phyloP scores from a whole-genome alignment of 2,329 filamentous ascomycete species.

The Grosmannia clavigera region DNA sequence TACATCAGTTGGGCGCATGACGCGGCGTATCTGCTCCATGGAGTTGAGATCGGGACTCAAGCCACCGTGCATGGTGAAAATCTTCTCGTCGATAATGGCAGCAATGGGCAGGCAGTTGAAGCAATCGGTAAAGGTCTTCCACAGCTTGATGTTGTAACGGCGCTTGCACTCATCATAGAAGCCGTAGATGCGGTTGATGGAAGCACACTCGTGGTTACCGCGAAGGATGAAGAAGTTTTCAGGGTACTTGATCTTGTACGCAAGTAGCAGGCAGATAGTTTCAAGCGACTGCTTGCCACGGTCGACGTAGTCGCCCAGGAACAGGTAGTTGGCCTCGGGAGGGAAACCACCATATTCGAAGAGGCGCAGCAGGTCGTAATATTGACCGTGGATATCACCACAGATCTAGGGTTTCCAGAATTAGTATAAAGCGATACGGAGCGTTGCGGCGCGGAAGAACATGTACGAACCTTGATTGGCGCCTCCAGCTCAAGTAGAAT shows the following conservation, averaged over 20 bases:
- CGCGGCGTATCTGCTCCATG: conserved; percentile 98
- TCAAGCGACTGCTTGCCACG: conserved; percentile 98
- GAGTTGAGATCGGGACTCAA: conserved; percentile 95
- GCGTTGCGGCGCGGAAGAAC: not conserved
- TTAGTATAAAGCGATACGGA: not conserved
- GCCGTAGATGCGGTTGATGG: conserved; percentile 97
- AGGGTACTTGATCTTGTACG: conserved; percentile 99
- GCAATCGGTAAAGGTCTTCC: conserved; percentile 99
- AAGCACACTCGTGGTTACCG: conserved; percentile 97
- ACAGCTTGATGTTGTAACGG: conserved; percentile 97
- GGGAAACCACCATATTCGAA: conserved; percentile 99
- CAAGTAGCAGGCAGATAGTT: conserved; percentile 91
- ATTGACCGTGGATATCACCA: conserved; percentile 98
- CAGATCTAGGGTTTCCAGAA: conserved; percentile 58
- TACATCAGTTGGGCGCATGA: conserved; percentile 98
- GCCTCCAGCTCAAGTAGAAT: conserved; percentile 96
- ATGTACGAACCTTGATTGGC: conserved; percentile 78
- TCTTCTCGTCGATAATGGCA: conserved; percentile 99
- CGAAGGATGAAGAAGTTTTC: conserved; percentile 99
- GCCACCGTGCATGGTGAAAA: conserved; percentile 99
- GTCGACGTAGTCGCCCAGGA: conserved; percentile 97
- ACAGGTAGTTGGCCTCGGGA: conserved; percentile 97
- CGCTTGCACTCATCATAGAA: conserved; percentile 99
- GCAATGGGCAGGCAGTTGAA: conserved; percentile 99
- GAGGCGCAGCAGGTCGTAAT: conserved; percentile 91